Percentiles rank a stretch among this genome's conserved stretches.
Conservation (phyloP, 176 grass and related monocot genomes). For the Phragmites australis region DNA sequence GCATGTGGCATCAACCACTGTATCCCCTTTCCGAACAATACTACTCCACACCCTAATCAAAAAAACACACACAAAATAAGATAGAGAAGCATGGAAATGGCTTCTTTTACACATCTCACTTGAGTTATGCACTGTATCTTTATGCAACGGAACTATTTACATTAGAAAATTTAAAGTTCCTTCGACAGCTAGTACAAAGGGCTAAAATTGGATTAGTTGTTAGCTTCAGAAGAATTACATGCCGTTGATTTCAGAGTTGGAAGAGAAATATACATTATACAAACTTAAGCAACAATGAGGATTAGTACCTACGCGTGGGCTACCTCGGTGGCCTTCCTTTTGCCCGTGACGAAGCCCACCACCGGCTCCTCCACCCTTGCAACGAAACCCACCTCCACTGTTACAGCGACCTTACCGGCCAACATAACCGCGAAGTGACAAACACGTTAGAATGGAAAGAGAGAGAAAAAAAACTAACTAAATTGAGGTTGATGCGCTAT, state of each 20-base stretch:
- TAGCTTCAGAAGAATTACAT: conserved; percentile 14
- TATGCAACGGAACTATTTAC: background rate
- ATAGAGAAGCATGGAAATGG: background rate
- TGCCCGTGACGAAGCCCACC: conserved; percentile 73
- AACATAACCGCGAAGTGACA: background rate
- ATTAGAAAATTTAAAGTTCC: background rate
- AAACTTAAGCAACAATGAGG: background rate
- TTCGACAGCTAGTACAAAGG: background rate
- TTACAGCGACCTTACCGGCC: background rate
- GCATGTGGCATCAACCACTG: conserved; percentile 88
- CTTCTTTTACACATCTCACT: background rate
- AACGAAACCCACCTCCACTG: background rate
- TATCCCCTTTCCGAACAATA: conserved; percentile 70
- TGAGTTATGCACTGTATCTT: background rate
- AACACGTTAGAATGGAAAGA: background rate
- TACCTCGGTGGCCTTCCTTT: conserved; percentile 79
- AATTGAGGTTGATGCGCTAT: background rate
- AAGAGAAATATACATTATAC: background rate
- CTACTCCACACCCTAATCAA: conserved; percentile 77
- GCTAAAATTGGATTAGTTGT: background rate
- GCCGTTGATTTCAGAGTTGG: background rate
- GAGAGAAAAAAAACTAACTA: background rate
- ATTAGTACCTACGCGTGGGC: conserved; percentile 83
- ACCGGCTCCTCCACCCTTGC: conserved; percentile 65
- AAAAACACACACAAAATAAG: background rate